phyloP scores from a whole-genome alignment of 208 protist genomes.

The Tritrichomonas musculus region DNA sequence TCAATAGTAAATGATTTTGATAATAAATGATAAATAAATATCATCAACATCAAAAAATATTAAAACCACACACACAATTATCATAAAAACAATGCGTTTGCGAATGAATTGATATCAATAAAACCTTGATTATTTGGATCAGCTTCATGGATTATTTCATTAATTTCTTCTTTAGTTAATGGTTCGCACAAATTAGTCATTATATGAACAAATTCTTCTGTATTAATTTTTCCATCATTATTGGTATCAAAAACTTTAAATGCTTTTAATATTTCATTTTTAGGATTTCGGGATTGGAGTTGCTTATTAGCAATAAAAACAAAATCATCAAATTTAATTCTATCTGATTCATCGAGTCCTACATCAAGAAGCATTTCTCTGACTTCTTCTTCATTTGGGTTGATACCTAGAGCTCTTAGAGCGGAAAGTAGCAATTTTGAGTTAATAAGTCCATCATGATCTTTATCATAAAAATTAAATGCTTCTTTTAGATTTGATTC shows the following conservation, averaged over 20 bases:
- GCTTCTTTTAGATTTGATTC: too few relatives aligned
- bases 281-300: neutral
- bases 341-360: neutral
- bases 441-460: neutral
- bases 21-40: too few relatives aligned
- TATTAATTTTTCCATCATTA: conserved; percentile 61
- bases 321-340: neutral
- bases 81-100: too few relatives aligned
- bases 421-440: neutral
- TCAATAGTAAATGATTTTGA: too few relatives aligned
- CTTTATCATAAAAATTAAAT: neutral
- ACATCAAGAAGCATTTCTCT: conserved; percentile 60
- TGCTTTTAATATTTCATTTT: conserved; percentile 39
- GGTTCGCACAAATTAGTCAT: conserved; percentile 63
- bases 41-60: too few relatives aligned
- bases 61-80: too few relatives aligned
- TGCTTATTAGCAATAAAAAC: neutral
- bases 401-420: conserved; percentile 79
- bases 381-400: conserved; percentile 83
- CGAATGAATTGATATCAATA: too few relatives aligned
- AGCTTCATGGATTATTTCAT: too few relatives aligned
- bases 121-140: too few relatives aligned
- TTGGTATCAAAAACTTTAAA: conserved; percentile 66
- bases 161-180: conserved; percentile 60
- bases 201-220: conserved; percentile 59